Evolutionary conservation across 2,329 filamentous ascomycete species (phyloP), one percentile per base, ranked within the genome.

Genomic region (Thelonectria discophora): DNA sequence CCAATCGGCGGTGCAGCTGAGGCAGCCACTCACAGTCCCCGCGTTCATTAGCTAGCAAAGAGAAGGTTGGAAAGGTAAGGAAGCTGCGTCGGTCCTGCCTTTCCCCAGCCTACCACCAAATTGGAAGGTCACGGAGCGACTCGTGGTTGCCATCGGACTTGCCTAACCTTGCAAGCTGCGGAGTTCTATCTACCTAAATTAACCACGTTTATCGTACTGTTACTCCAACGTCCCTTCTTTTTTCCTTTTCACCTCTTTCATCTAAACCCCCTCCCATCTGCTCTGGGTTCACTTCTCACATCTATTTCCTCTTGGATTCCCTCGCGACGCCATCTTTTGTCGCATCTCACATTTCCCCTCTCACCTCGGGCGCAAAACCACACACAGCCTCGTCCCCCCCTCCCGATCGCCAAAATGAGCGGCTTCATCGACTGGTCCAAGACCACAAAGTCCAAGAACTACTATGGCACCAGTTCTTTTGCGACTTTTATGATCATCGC

Each of bases 401-500:
- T 17, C 27, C 48, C 17, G 12, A 40, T 27, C 47, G 58, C 46
- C 68, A 72, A 65, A 49, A 77, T 76, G 75, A 71, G 66, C 59
- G 68, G 67, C 66, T 78, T 76, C 66, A 78, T 86, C 66, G 84
- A 86, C 72, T 84, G 81, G 79, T 80, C 79, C 68, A 87, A 87
- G 79, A 86, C 79, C 68, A 84, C 84, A 62, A 80, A 78, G 75
- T 87, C 85, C 62, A 81, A 79, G 71, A 78, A 85, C 77, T 87
- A 87, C 72, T 81, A 81, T 67, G 86, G 87, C 59, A 83, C 86
- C 50, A 81, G 82, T 72, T 93, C 93, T 51, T 99, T 99, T 77
- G 93, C 94, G 78, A 97, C 95, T 48, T 97, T 97, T 76, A 90
- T 99, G 79, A 97, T 99, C 75, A 90, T 98, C 69, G 94, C 93